Evolutionary conservation across 1,284 basidiomycete genomes (phyloP).

Genomic region (Austroboletus olivaceoglutinosus): DNA sequence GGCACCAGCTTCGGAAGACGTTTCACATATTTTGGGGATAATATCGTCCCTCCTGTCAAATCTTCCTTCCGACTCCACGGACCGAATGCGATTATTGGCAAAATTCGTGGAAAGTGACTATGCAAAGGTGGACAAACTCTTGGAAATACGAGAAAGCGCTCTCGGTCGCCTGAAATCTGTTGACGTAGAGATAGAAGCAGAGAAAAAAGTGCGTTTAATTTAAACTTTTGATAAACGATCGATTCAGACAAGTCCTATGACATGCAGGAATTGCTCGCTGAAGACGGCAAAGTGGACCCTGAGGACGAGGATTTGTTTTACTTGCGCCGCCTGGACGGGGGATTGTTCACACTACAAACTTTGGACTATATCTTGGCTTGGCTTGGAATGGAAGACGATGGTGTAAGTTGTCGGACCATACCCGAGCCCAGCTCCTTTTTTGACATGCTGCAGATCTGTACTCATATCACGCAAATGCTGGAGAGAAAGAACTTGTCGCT

Average conservation of each 20-base stretch:
- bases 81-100: constrained; percentile 79
- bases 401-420: constrained; percentile 51
- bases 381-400: constrained; percentile 98
- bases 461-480: constrained; percentile 74
- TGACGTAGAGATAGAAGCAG: constrained; percentile 62
- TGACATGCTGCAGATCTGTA: constrained; percentile 54
- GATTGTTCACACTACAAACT: constrained; percentile 86
- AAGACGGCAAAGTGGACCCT: constrained; percentile 56
- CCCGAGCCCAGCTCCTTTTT: constrained; percentile 2
- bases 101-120: constrained; percentile 94
- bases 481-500: constrained; percentile 67
- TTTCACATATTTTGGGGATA: constrained; percentile 85
- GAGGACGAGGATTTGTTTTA: constrained; percentile 81
- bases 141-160: constrained; percentile 82
- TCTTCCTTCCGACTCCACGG: constrained; percentile 80
- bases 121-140: constrained; percentile 88
- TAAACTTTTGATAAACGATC: neutral
- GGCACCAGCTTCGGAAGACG: constrained; percentile 75
- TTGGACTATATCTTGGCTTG: constrained; percentile 94
- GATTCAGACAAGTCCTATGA: neutral
- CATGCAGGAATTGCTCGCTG: constrained; percentile 53
- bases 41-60: constrained; percentile 88
- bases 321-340: constrained; percentile 79
- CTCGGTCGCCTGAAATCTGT: constrained; percentile 54
- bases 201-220: constrained; percentile 54